A percentile compares a stretch with the other conserved stretches of the same genome.
phyloP scores from a whole-genome alignment of 179 eudicot genomes.

The Gypsophila paniculata region DNA sequence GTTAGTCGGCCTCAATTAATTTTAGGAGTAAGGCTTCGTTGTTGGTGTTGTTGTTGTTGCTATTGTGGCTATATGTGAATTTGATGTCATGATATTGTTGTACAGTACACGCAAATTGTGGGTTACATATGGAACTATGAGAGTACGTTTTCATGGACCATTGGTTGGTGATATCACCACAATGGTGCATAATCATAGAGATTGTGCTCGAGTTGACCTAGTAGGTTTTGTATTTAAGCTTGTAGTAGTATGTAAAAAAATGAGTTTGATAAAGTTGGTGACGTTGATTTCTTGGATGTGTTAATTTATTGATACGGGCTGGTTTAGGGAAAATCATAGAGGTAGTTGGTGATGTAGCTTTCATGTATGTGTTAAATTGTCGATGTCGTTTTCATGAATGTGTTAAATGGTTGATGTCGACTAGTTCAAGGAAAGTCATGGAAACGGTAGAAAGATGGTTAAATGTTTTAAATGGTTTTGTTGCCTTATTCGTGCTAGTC shows the following conservation, averaged over 20 bases:
- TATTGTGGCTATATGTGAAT: neutral
- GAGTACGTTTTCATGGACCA: neutral
- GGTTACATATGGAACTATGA: neutral
- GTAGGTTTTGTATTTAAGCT: neutral
- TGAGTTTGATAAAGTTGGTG: neutral
- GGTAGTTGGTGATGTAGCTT: neutral
- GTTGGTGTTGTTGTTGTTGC: no score
- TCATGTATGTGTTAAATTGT: slow-evolving; percentile 6
- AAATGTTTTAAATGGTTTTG: neutral
- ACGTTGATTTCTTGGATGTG: slow-evolving; percentile 1
- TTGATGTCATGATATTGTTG: neutral
- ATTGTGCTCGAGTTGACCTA: neutral
- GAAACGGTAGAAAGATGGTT: slow-evolving; percentile 1
- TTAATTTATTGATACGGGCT: neutral
- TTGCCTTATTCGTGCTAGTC: neutral
- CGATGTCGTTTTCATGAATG: neutral
- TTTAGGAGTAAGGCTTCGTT: no score
- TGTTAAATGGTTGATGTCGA: neutral
- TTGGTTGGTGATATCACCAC: slow-evolving; percentile 6
- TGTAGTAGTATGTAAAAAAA: slow-evolving; percentile 2
- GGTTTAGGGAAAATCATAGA: neutral
- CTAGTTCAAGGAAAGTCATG: neutral
- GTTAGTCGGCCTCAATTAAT: no score
- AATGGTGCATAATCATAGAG: neutral
- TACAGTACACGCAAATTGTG: neutral